Evolutionary conservation across 805 yeast genomes (phyloP), one percentile per base, ranked within the genome.

Genomic region (Blastobotrys muscicola): DNA sequence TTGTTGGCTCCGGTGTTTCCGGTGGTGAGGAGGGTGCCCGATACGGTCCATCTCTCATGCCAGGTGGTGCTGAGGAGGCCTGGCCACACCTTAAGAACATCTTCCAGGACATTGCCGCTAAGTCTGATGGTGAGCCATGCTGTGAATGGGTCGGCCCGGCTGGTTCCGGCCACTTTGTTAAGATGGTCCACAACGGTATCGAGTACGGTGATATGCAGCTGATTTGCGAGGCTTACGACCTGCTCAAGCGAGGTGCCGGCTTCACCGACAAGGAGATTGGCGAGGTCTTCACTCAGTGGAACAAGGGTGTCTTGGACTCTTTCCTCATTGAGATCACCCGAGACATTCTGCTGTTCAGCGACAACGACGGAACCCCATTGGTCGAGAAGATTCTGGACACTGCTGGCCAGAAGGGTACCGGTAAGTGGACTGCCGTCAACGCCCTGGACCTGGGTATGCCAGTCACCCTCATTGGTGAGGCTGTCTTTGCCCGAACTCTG

Each of bases 11-110:
- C 50, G 98, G 98, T 83, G 97, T 92, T 53, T 90, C 97, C 57
- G 98, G 98, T 71, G 98, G 98, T 76, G 98, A 90, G 73, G 98
- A 90, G 69, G 98, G 98, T 76, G 98, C 98, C 60, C 85, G 98
- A 72, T 78, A 84, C 70, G 98, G 98, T 62, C 98, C 98, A 51
- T 89, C 97, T 51, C 77, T 90, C 69, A 90, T 90, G 98, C 98
- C 98, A 59, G 98, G 98, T 80, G 98, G 98, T 66, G 84, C 86
- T 64, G 76, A 73, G 58, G 95, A 85, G 61, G 98, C 98, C 53
- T 90, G 98, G 98, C 97, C 97, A 56, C 94, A 85, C 71, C 84
- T 90, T 65, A 90, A 90, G 80, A 81, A 79, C 51, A 92, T 90
- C 62, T 87, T 90, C 86, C 98, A 90, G 73, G 78, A 89, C 44